These are phyloP conservation scores for Capronia epimyces DNA, from an alignment of 2,329 filamentous ascomycete species.

Conservation along the genomic window DNA sequence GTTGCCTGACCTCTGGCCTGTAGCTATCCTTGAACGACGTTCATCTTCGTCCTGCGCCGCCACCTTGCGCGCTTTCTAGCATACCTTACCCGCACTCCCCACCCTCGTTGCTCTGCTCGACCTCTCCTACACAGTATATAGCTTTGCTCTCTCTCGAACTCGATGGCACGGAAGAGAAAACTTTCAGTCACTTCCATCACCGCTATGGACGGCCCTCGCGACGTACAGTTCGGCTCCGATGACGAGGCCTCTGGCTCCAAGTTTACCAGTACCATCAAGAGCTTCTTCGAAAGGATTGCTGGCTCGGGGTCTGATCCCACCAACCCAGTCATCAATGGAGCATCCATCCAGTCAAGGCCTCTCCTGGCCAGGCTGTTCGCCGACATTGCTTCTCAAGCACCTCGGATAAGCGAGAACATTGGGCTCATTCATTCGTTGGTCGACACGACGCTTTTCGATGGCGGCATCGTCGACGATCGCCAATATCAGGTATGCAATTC, in stretches of 20 bases:
- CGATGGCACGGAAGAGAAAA: conserved; percentile 17
- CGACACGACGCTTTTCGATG: conserved; percentile 28
- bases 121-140: conserved; percentile 17
- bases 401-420: conserved; percentile 25
- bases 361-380: conserved; percentile 20
- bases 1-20: conserved; percentile 11
- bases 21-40: neutral
- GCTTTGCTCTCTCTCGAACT: conserved; percentile 1
- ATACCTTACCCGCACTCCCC: neutral
- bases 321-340: conserved; percentile 29
- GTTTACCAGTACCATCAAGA: conserved; percentile 16
- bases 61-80: neutral
- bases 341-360: conserved; percentile 20
- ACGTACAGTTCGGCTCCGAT: conserved; percentile 7
- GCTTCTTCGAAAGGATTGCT: conserved; percentile 24
- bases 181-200: conserved; percentile 19
- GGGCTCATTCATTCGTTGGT: conserved; percentile 26
- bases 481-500: conserved; percentile 25
- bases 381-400: conserved; percentile 27
- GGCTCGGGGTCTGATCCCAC: conserved; percentile 23
- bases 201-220: conserved; percentile 17
- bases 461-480: conserved; percentile 28
- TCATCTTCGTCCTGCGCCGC: conserved; percentile 3
- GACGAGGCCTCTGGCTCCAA: conserved; percentile 6
- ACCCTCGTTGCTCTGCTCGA: neutral